Percentiles rank a stretch among this genome's conserved stretches.
These are phyloP conservation scores for Tylopilus plumbeoviolaceoides DNA, from an alignment of 768 basidiomycete genomes.

Conservation along the genomic window DNA sequence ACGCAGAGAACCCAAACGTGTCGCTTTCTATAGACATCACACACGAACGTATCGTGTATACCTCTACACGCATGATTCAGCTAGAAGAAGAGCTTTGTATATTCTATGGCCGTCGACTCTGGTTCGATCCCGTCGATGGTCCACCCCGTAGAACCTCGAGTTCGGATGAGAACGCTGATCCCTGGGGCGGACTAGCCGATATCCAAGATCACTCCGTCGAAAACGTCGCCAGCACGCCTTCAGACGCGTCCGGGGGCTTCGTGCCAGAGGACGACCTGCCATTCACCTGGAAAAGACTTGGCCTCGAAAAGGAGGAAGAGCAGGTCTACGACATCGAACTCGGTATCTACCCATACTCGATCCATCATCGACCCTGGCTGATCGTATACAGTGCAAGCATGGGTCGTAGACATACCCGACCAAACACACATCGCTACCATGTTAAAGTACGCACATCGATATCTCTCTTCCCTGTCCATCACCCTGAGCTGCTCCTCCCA, in stretches of 20 bases:
- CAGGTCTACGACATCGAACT: slow-evolving; percentile 49
- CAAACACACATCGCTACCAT: slow-evolving; percentile 53
- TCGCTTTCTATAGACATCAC: slow-evolving; percentile 53
- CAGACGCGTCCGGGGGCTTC: slow-evolving; percentile 38
- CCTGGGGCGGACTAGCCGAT: slow-evolving; percentile 3
- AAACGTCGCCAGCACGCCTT: neutral
- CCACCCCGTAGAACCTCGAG: neutral
- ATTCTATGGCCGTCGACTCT: slow-evolving; percentile 65
- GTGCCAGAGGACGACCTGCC: slow-evolving; percentile 60
- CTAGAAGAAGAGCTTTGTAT: slow-evolving; percentile 75
- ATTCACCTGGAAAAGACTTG: slow-evolving; percentile 56
- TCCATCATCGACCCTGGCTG: neutral
- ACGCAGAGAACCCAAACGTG: slow-evolving; percentile 66
- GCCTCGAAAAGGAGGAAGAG: slow-evolving; percentile 58
- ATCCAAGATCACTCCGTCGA: slow-evolving; percentile 3
- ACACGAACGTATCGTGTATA: slow-evolving; percentile 61
- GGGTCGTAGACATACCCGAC: slow-evolving; percentile 74
- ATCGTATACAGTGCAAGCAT: slow-evolving; percentile 52
- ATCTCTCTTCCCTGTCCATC: neutral
- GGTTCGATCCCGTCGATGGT: slow-evolving; percentile 49
- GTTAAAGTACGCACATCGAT: slow-evolving; percentile 47
- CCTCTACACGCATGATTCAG: slow-evolving; percentile 48
- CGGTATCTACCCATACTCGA: slow-evolving; percentile 10
- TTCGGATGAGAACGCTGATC: neutral
- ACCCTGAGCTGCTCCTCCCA: slow-evolving; percentile 22